phyloP scores from a whole-genome alignment of 2,329 filamentous ascomycete genomes.

The Ceratocystis huliohia region DNA sequence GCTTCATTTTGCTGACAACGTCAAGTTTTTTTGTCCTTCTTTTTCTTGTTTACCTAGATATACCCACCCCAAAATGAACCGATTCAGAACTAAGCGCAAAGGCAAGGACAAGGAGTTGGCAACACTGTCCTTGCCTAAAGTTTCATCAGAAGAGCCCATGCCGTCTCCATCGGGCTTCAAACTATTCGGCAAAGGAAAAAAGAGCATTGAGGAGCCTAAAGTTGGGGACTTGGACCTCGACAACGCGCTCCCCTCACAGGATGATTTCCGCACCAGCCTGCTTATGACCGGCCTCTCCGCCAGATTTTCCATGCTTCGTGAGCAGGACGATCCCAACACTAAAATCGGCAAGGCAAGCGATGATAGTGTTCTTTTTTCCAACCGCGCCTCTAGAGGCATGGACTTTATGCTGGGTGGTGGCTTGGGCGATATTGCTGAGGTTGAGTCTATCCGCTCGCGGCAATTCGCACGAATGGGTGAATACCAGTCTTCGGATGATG shows the following conservation, averaged over 20 bases:
- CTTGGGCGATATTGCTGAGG: conserved; percentile 77
- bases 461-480: conserved; percentile 51
- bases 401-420: conserved; percentile 50
- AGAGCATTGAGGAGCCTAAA: conserved; percentile 44
- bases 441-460: conserved; percentile 61
- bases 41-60: not conserved
- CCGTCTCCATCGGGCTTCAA: conserved; percentile 30
- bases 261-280: conserved; percentile 90
- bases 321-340: conserved; percentile 83
- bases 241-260: conserved; percentile 60
- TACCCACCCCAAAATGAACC: conserved; percentile 48
- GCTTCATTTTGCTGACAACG: too few relatives aligned
- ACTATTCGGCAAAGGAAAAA: conserved; percentile 45
- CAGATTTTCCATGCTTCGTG: conserved; percentile 89
- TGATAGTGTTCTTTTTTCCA: conserved; percentile 78
- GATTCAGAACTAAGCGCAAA: conserved; percentile 63
- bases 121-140: conserved; percentile 28
- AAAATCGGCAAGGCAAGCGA: conserved; percentile 89
- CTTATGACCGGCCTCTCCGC: conserved; percentile 91
- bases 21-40: not conserved
- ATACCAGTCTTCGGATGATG: conserved; percentile 57
- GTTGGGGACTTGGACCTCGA: conserved; percentile 55
- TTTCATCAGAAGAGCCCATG: conserved; percentile 40
- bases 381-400: conserved; percentile 57
- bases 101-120: conserved; percentile 46